A percentile compares a stretch with the other conserved stretches of the same genome.
Conservation (phyloP, 1,284 basidiomycete species). For the Trichosporon sp. region DNA sequence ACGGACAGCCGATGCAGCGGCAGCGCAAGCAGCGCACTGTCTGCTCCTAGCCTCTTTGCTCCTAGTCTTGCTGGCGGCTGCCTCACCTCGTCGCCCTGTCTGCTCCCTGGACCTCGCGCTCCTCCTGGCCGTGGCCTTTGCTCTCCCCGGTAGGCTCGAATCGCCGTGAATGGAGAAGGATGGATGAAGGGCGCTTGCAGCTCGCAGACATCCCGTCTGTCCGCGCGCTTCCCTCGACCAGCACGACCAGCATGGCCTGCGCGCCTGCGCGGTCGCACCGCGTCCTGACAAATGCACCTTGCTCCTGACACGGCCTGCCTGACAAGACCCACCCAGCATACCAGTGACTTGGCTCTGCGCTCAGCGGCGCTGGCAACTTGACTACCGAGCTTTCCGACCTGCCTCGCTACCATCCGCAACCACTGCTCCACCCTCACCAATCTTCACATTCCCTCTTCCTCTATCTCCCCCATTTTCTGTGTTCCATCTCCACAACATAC, state of each 20-base stretch:
- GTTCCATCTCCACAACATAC: not conserved
- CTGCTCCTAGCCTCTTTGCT: not conserved
- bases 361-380: not conserved
- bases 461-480: not conserved
- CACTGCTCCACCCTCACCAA: not conserved
- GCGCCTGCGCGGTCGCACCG: not conserved
- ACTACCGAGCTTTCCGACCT: not conserved
- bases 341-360: not conserved
- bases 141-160: not conserved
- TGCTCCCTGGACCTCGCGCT: not conserved
- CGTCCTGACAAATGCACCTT: not conserved
- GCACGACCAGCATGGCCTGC: not conserved
- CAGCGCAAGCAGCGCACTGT: not conserved
- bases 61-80: not conserved
- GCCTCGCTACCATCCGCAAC: slow-evolving; percentile 4
- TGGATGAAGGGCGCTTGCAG: not conserved
- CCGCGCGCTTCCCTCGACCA: not conserved
- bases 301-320: slow-evolving; percentile 4
- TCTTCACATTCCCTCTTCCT: slow-evolving; percentile 10
- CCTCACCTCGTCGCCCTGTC: not conserved
- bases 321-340: slow-evolving; percentile 1
- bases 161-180: slow-evolving; percentile 10
- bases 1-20: not conserved
- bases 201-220: not conserved
- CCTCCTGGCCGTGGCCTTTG: not conserved